Percentiles rank a stretch among this genome's conserved stretches.
These are phyloP conservation scores for Balamuthia mandrillaris DNA, from an alignment of 208 protist genomes.

Conservation along the genomic window DNA sequence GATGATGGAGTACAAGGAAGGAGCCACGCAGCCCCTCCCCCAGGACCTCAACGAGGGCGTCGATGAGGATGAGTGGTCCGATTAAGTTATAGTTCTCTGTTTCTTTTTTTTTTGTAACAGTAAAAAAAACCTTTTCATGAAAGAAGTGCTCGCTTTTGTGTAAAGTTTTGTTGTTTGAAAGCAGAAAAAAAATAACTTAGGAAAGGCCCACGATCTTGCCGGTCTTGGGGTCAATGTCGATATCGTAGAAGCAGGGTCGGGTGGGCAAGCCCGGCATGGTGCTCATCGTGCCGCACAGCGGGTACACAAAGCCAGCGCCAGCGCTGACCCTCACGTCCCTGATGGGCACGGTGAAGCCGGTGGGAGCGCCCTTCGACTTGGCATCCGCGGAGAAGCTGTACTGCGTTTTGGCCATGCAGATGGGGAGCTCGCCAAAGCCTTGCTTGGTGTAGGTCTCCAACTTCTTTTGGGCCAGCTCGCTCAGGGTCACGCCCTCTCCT, in stretches of 20 bases:
- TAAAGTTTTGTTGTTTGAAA: not conserved
- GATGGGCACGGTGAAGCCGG: slow-evolving; percentile 81
- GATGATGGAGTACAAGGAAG: not conserved
- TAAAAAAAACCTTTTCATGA: not conserved
- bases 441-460: slow-evolving; percentile 79
- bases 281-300: slow-evolving; percentile 78
- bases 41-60: slow-evolving; percentile 7
- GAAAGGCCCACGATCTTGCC: slow-evolving; percentile 32
- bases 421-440: slow-evolving; percentile 73
- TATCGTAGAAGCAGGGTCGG: slow-evolving; percentile 89
- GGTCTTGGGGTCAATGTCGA: slow-evolving; percentile 85
- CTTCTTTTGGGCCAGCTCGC: slow-evolving; percentile 79
- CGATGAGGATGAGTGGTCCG: slow-evolving; percentile 9
- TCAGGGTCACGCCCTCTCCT: slow-evolving; percentile 81
- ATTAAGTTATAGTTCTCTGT: not conserved
- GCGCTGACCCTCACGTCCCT: slow-evolving; percentile 84
- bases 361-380: slow-evolving; percentile 82
- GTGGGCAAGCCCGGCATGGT: slow-evolving; percentile 81
- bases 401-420: slow-evolving; percentile 98
- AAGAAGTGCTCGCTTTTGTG: not conserved
- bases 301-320: slow-evolving; percentile 92
- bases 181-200: not conserved
- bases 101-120: too few relatives aligned
- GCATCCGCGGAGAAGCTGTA: slow-evolving; percentile 80
- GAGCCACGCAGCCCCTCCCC: not conserved